Conservation (phyloP, 768 basidiomycete species). For the Boletus reticuloceps region DNA sequence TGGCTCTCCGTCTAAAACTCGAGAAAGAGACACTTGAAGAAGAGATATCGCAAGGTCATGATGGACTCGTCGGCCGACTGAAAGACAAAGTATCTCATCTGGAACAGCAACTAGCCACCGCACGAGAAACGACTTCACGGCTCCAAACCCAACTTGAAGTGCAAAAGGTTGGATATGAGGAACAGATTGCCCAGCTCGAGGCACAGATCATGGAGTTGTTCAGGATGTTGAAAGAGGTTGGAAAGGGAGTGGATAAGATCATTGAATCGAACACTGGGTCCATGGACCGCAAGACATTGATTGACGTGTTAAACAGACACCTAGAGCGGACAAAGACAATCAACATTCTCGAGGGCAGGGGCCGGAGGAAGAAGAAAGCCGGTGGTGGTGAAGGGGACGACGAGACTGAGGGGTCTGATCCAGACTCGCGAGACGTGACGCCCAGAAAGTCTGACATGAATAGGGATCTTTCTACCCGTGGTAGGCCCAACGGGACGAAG, state of each 20-base stretch:
- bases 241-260: slow-evolving; percentile 72
- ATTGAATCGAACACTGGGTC: slow-evolving; percentile 56
- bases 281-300: slow-evolving; percentile 80
- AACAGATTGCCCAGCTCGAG: slow-evolving; percentile 84
- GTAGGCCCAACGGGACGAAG: slow-evolving; percentile 25
- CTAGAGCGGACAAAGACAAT: slow-evolving; percentile 84
- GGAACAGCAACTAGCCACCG: slow-evolving; percentile 76
- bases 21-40: slow-evolving; percentile 84
- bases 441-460: slow-evolving; percentile 52
- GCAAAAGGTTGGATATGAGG: slow-evolving; percentile 79
- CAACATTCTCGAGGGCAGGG: slow-evolving; percentile 77
- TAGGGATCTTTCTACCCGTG: slow-evolving; percentile 33
- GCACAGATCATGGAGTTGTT: slow-evolving; percentile 92
- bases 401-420: slow-evolving; percentile 39
- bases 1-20: slow-evolving; percentile 62
- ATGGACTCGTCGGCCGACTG: slow-evolving; percentile 80
- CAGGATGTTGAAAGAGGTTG: slow-evolving; percentile 86
- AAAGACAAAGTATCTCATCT: slow-evolving; percentile 66
- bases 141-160: slow-evolving; percentile 75
- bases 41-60: slow-evolving; percentile 76
- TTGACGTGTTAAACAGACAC: slow-evolving; percentile 77
- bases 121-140: slow-evolving; percentile 72
- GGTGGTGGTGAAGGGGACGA: slow-evolving; percentile 33
- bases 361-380: slow-evolving; percentile 27
- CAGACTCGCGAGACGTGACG: slow-evolving; percentile 54